Conservation (phyloP, 1,284 basidiomycete species). For the Blastosporella zonata region DNA sequence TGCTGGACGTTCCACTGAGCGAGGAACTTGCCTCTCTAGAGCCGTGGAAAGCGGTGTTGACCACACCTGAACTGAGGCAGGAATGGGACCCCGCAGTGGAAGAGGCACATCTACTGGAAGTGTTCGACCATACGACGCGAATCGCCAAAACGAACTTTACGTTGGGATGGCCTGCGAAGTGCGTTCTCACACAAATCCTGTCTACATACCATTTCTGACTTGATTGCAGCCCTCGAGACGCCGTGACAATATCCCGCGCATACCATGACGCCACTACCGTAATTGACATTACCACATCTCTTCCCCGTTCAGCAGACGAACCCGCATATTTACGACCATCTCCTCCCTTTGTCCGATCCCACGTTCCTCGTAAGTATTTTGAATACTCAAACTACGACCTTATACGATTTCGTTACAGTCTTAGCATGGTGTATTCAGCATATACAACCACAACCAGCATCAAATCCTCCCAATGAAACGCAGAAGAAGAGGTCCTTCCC, state of each 20-base stretch:
- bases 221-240: conserved; percentile 74
- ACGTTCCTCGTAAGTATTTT: conserved; percentile 66
- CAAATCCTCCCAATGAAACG: conserved; percentile 27
- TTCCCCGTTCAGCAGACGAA: conserved; percentile 90
- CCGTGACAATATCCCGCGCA: conserved; percentile 88
- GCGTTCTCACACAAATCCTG: conserved; percentile 31
- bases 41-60: conserved; percentile 79
- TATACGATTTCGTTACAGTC: conserved; percentile 43
- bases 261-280: conserved; percentile 80
- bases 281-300: conserved; percentile 92
- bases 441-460: conserved; percentile 40
- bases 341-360: conserved; percentile 92
- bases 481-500: conserved; percentile 32
- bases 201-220: conserved; percentile 14
- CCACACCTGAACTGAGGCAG: conserved; percentile 81
- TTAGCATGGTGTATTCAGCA: conserved; percentile 92
- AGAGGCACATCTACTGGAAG: conserved; percentile 77
- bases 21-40: conserved; percentile 69
- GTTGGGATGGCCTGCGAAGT: conserved; percentile 97
- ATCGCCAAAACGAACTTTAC: conserved; percentile 89
- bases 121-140: conserved; percentile 83
- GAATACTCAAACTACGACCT: conserved; percentile 10
- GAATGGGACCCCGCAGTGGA: conserved; percentile 95
- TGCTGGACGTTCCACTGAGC: conserved; percentile 71
- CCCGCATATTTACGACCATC: conserved; percentile 91